Base-by-base conservation (phyloP, 2,329 filamentous ascomycete species). In the Polychaeton citri region DNA sequence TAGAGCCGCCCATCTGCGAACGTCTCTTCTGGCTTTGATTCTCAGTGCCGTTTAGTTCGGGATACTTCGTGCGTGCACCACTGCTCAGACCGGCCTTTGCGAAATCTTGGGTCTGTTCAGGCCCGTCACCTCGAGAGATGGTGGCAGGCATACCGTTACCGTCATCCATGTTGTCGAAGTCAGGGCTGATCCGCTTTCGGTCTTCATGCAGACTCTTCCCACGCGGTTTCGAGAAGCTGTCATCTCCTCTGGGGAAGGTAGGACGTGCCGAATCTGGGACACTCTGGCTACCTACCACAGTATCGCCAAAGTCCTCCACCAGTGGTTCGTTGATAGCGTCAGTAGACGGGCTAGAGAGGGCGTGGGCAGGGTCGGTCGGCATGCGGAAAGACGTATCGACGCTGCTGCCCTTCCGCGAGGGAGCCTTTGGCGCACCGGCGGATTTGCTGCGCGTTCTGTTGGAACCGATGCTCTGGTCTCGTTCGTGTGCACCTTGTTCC, bases 151-250 rank as follows among this genome's bases (percentile, higher is more conserved):
- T 32, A 15, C 45, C 41, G 3, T 36, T 28, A 18, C 35, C 42
- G 34, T 49, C 47, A 35, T 50, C 45, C 32, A 48, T 42, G 28
- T 40, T 43, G 6, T 42, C 42, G 36, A 51, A 43, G 35, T 52
- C 40, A 19, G 48, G 44, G n/a, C n/a, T n/a, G n/a, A n/a, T n/a
- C n/a, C n/a, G n/a, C n/a, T n/a, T n/a, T n/a, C n/a, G n/a, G 24
- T 28, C 24, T 12, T 28, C 24, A 12, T 10, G 24, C 24, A 28
- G 15, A 7, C 24, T 28, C 15, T 28, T 28, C 12, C 12, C 24
- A 5, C 24, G 12, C 3, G 24, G 7, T 15, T 28, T 28, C 12
- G 24, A 4, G 24, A 12, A 28, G 24, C 24, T 28, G 7, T 28
- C 24, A 15, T 28, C 24, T 12, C 12, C 24, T 7, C 24, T 28